Percentiles rank a stretch among this genome's conserved stretches.
phyloP scores from a whole-genome alignment of 345 rosid genomes.

The Melaleuca quinquenervia region DNA sequence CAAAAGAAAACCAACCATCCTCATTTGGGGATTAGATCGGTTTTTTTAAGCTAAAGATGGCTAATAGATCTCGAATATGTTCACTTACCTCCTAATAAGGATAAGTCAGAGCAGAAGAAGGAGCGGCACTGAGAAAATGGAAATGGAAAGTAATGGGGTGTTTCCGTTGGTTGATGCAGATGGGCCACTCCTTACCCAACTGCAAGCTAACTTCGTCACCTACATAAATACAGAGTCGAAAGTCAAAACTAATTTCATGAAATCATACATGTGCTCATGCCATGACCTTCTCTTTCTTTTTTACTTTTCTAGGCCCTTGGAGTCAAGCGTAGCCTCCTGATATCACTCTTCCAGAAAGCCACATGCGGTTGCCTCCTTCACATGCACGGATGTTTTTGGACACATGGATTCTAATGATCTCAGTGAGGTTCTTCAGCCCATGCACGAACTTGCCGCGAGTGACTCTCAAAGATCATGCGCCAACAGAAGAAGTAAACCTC shows the following conservation, averaged over 20 bases:
- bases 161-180: slow-evolving; percentile 6
- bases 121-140: neutral
- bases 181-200: slow-evolving; percentile 21
- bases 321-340: neutral
- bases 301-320: neutral
- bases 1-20: neutral
- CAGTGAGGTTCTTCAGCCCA: neutral
- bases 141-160: neutral
- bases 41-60: neutral
- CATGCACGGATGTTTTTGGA: neutral
- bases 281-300: neutral
- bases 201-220: slow-evolving; percentile 19
- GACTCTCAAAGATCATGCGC: neutral
- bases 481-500: neutral
- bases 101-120: neutral
- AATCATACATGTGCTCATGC: neutral
- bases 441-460: neutral
- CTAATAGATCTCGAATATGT: neutral
- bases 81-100: neutral
- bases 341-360: neutral
- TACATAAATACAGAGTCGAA: neutral
- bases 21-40: neutral
- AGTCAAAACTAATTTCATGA: slow-evolving; percentile 13
- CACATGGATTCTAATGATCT: neutral
- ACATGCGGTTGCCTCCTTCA: neutral